These are phyloP conservation scores for Cladosporium austrohemisphaericum DNA, from an alignment of 2,329 filamentous ascomycete species.

Conservation along the genomic window DNA sequence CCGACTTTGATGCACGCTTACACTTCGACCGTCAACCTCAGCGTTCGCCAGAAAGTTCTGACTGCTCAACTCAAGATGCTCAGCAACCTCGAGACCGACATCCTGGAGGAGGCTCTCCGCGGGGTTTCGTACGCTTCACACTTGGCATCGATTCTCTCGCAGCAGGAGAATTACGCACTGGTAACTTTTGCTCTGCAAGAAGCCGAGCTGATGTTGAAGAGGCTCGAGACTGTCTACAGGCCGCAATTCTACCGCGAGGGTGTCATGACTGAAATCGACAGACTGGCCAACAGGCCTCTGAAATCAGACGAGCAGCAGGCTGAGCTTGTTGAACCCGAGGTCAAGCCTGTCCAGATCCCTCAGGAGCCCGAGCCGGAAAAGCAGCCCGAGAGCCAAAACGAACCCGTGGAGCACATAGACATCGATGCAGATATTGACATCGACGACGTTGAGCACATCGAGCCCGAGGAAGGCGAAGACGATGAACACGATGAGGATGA, in stretches of 20 bases:
- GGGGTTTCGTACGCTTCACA: slow-evolving; percentile 94
- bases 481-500: slow-evolving; percentile 22
- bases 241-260: slow-evolving; percentile 98
- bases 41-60: slow-evolving; percentile 89
- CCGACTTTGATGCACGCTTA: slow-evolving; percentile 95
- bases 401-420: slow-evolving; percentile 43
- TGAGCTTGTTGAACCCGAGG: background rate
- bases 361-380: slow-evolving; percentile 32
- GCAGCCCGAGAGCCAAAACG: slow-evolving; percentile 32
- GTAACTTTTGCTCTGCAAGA: slow-evolving; percentile 86
- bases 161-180: slow-evolving; percentile 84
- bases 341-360: slow-evolving; percentile 8
- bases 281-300: slow-evolving; percentile 58
- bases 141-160: slow-evolving; percentile 87
- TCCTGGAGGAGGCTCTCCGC: slow-evolving; percentile 79
- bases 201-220: slow-evolving; percentile 78
- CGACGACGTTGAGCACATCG: slow-evolving; percentile 44
- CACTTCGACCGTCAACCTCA: slow-evolving; percentile 94
- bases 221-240: slow-evolving; percentile 82
- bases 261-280: slow-evolving; percentile 85
- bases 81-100: slow-evolving; percentile 81
- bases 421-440: slow-evolving; percentile 51
- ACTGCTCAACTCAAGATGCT: slow-evolving; percentile 98
- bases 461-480: slow-evolving; percentile 21
- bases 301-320: slow-evolving; percentile 16